Conservation (phyloP, 495 filamentous ascomycete genomes). For the Aspergillus biplanus region DNA sequence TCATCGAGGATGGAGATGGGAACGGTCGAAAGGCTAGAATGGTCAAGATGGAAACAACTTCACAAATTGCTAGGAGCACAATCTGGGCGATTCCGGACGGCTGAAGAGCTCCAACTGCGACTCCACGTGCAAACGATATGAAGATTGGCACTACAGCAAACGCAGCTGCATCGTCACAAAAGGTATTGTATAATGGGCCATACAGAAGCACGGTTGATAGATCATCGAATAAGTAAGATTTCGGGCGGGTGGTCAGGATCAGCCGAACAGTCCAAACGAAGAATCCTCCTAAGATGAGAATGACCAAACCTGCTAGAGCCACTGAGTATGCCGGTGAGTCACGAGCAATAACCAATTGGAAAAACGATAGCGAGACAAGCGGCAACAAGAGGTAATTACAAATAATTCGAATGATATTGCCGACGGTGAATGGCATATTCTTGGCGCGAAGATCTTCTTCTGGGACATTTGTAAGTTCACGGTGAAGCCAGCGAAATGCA, state of each 20-base stretch:
- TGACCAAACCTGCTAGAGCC: conserved; percentile 70
- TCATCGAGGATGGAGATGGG: conserved; percentile 94
- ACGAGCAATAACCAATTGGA: conserved; percentile 80
- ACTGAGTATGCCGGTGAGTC: conserved; percentile 69
- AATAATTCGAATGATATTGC: conserved; percentile 84
- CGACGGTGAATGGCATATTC: conserved; percentile 90
- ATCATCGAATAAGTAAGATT: conserved; percentile 88
- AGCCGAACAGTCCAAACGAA: conserved; percentile 78
- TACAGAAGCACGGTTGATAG: conserved; percentile 86
- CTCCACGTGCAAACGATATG: conserved; percentile 79
- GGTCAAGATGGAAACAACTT: conserved; percentile 87
- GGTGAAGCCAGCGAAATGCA: conserved; percentile 71
- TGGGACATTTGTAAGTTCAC: conserved; percentile 66
- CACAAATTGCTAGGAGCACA: conserved; percentile 88
- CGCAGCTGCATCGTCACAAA: conserved; percentile 82
- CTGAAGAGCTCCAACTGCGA: conserved; percentile 90
- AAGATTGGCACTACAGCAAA: conserved; percentile 87
- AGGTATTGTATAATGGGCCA: conserved; percentile 97
- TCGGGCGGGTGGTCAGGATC: conserved; percentile 78
- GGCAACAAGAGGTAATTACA: conserved; percentile 92
- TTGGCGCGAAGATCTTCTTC: conserved; percentile 87
- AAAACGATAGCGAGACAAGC: conserved; percentile 81
- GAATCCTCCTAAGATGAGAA: conserved; percentile 71
- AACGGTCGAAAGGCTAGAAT: conserved; percentile 90
- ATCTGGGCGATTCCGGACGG: conserved; percentile 91